Conservation (phyloP, 768 basidiomycete species). For the Lactifluus subvellereus region DNA sequence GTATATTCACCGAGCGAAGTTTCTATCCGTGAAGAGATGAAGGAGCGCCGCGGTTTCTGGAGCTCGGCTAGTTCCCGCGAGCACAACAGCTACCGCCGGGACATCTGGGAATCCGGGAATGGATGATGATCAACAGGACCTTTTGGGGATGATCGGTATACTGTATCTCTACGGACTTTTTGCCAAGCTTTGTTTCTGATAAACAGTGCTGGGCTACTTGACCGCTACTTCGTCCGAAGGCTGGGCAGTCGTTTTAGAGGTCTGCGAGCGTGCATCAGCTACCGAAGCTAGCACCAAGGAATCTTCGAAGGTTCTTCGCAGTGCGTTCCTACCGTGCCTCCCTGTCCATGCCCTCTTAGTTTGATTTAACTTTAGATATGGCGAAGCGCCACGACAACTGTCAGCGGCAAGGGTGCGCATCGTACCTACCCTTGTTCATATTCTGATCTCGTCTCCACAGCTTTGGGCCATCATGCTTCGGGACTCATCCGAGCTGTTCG, state of each 20-base stretch:
- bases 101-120: conserved; percentile 33
- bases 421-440: not conserved
- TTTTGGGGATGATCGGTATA: conserved; percentile 70
- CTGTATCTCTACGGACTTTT: not conserved
- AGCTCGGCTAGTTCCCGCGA: conserved; percentile 30
- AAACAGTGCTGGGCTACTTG: conserved; percentile 47
- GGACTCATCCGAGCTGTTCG: conserved; percentile 69
- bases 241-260: no score
- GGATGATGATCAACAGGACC: conserved; percentile 41
- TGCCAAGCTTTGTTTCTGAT: not conserved
- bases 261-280: conserved; percentile 75
- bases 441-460: conserved; percentile 33
- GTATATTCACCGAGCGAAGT: conserved; percentile 22
- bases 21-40: conserved; percentile 33
- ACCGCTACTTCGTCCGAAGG: conserved; percentile 78
- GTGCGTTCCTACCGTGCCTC: conserved; percentile 34
- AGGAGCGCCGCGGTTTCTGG: conserved; percentile 55
- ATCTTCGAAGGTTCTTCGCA: conserved; percentile 74
- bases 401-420: conserved; percentile 23
- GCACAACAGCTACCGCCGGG: conserved; percentile 37
- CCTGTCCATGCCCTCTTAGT: not conserved
- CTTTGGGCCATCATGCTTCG: conserved; percentile 89
- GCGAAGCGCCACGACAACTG: conserved; percentile 23
- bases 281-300: conserved; percentile 75
- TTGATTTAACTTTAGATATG: conserved; percentile 16